Conservation (phyloP, 352 stramenopile genomes). For the Pythium periplocum region DNA sequence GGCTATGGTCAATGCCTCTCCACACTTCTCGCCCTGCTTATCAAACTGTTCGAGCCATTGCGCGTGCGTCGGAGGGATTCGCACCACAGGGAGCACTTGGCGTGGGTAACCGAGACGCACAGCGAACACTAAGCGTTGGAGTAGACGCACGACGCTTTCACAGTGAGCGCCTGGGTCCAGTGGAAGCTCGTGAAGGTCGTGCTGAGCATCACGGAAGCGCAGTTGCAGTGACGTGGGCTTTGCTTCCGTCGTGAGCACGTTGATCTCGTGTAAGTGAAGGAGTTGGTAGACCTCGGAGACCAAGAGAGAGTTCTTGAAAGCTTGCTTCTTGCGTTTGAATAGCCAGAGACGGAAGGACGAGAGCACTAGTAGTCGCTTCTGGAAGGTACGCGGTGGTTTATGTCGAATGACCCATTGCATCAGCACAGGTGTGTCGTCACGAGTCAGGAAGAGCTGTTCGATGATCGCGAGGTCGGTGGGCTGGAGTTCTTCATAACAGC, state of each 20-base stretch:
- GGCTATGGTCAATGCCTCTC: conserved; percentile 34
- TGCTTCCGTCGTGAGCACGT: conserved; percentile 19
- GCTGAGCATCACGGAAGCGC: conserved; percentile 1
- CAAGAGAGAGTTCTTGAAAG: conserved; percentile 31
- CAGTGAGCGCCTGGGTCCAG: conserved; percentile 52
- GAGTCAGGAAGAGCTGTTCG: conserved; percentile 42
- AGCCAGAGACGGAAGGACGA: conserved; percentile 49
- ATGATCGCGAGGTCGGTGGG: conserved; percentile 27
- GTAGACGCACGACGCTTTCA: conserved; percentile 42
- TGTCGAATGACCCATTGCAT: conserved; percentile 65
- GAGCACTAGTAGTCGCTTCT: conserved; percentile 46
- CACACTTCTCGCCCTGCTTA: conserved; percentile 4
- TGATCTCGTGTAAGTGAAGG: conserved; percentile 35
- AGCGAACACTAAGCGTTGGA: conserved; percentile 43
- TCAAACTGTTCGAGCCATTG: conserved; percentile 53
- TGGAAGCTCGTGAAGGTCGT: conserved; percentile 20
- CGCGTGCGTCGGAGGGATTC: conserved; percentile 26
- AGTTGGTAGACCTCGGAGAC: conserved; percentile 34
- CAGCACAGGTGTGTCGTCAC: conserved; percentile 40
- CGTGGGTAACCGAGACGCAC: conserved; percentile 43
- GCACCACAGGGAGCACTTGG: conserved; percentile 25
- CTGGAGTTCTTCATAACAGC: conserved; percentile 59
- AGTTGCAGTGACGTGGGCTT: conserved; percentile 9
- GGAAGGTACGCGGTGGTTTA: conserved; percentile 30
- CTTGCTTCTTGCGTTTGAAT: conserved; percentile 34